Percentiles rank a stretch among this genome's conserved stretches.
These are phyloP conservation scores for Nakazawaea ernobii DNA, from an alignment of 805 yeast species.

Conservation along the genomic window DNA sequence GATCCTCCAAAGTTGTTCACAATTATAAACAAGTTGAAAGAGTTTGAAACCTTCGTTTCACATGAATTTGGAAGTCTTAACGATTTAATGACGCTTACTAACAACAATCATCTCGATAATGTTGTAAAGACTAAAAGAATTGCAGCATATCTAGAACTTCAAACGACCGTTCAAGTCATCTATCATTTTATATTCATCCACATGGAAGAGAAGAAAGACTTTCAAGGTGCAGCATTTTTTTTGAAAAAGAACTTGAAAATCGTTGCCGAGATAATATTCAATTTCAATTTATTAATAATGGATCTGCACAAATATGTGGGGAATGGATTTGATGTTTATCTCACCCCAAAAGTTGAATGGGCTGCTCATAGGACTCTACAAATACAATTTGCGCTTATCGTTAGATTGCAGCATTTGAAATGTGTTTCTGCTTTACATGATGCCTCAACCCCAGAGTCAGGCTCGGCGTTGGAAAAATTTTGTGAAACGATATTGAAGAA, in stretches of 20 bases:
- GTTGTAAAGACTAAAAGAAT: constrained; percentile 19
- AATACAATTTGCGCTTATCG: constrained; percentile 19
- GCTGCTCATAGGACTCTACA: constrained; percentile 33
- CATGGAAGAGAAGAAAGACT: constrained; percentile 29
- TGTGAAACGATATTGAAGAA: constrained; percentile 30
- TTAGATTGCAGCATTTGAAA: constrained; percentile 25
- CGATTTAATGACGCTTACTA: constrained; percentile 20
- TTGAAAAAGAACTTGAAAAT: constrained; percentile 27
- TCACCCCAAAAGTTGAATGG: constrained; percentile 31
- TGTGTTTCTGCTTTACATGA: not conserved
- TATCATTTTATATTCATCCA: constrained; percentile 36
- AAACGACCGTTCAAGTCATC: constrained; percentile 31
- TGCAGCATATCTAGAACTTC: constrained; percentile 19
- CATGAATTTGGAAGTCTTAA: constrained; percentile 26
- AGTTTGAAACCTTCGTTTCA: constrained; percentile 30
- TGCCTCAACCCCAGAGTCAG: constrained; percentile 6
- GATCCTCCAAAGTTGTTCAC: constrained; percentile 30
- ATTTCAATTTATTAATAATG: constrained; percentile 30
- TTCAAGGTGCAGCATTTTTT: constrained; percentile 31
- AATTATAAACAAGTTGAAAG: constrained; percentile 27
- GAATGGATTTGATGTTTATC: constrained; percentile 30
- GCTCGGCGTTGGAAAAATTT: constrained; percentile 15
- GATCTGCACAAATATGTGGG: constrained; percentile 23
- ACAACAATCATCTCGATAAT: constrained; percentile 16
- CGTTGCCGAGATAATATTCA: constrained; percentile 28